Conservation (phyloP, 169 alveolate genomes). For the Blepharisma undulans region DNA sequence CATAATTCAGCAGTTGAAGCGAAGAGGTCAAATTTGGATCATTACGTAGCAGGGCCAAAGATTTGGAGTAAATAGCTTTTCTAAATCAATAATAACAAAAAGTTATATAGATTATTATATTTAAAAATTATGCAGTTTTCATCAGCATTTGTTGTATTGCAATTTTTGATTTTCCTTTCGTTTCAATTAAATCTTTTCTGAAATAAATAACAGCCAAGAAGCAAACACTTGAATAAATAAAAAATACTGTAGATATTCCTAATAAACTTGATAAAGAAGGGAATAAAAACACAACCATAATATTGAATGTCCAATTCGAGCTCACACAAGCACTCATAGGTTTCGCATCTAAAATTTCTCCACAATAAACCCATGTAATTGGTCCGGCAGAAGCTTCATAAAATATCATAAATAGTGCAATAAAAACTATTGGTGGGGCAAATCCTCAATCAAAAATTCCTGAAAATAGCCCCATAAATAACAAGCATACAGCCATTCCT, state of each 20-base stretch:
- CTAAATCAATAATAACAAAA: too few species aligned
- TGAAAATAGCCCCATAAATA: not conserved
- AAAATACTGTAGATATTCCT: not conserved
- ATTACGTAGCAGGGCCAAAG: not conserved
- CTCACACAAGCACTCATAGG: conserved; percentile 49
- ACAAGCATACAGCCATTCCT: conserved; percentile 10
- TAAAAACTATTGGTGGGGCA: conserved; percentile 32
- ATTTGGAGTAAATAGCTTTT: not conserved
- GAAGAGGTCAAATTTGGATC: not conserved
- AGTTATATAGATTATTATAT: too few species aligned
- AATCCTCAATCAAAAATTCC: not conserved
- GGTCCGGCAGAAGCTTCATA: conserved; percentile 44
- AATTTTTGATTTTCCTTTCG: not conserved
- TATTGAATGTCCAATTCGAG: conserved; percentile 44
- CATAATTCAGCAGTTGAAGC: conserved; percentile 50
- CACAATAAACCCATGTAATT: conserved; percentile 52
- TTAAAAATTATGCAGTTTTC: not conserved
- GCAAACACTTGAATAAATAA: not conserved
- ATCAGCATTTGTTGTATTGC: not conserved
- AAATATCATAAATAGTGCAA: conserved; percentile 24
- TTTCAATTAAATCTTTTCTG: not conserved
- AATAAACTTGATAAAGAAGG: not conserved
- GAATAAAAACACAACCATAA: not conserved
- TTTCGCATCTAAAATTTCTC: conserved; percentile 54
- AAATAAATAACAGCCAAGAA: not conserved